phyloP scores from a whole-genome alignment of 169 alveolate genomes.

The Theileria annulata region DNA sequence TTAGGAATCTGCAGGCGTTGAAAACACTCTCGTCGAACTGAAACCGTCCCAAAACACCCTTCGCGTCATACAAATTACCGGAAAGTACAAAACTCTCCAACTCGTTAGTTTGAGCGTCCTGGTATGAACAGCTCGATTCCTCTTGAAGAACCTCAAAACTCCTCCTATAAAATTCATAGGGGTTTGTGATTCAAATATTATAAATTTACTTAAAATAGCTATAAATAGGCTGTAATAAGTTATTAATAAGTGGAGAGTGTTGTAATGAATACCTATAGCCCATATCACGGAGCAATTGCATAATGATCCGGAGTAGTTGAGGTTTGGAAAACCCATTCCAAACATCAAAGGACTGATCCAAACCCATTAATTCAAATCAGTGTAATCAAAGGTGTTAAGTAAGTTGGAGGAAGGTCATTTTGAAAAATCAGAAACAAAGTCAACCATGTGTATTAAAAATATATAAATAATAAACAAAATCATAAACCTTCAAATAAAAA shows the following conservation, averaged over 20 bases:
- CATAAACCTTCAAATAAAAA: not conserved
- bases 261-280: slow-evolving; percentile 36
- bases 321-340: slow-evolving; percentile 63
- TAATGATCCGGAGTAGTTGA: slow-evolving; percentile 49
- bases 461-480: not conserved
- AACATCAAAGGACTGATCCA: slow-evolving; percentile 17
- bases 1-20: slow-evolving; percentile 69
- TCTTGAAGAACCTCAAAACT: slow-evolving; percentile 65
- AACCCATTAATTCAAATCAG: not conserved
- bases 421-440: not conserved
- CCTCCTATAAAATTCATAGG: slow-evolving; percentile 16
- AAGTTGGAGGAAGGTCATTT: not conserved
- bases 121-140: slow-evolving; percentile 65
- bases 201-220: not conserved
- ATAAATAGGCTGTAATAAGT: slow-evolving; percentile 27
- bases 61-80: slow-evolving; percentile 67
- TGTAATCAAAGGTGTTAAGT: not conserved
- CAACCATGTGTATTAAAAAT: not conserved
- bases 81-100: slow-evolving; percentile 60
- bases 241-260: not conserved
- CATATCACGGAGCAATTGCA: slow-evolving; percentile 63
- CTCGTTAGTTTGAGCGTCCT: slow-evolving; percentile 53
- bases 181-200: not conserved
- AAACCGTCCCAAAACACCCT: slow-evolving; percentile 43
- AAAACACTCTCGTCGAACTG: slow-evolving; percentile 46